These are phyloP conservation scores for Rosa persica DNA, from an alignment of 306 rosid species.

Conservation along the genomic window DNA sequence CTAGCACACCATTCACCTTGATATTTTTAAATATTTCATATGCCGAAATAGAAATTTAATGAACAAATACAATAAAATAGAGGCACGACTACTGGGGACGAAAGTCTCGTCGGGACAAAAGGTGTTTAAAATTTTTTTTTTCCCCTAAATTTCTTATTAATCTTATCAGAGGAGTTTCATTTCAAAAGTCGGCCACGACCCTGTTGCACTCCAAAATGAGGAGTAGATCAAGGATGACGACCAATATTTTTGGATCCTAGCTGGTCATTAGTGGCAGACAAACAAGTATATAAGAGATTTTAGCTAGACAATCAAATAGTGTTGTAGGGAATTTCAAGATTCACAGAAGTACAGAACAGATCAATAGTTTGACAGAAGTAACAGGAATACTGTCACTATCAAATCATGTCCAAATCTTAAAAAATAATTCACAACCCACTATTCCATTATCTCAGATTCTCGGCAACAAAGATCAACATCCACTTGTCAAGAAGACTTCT, in stretches of 20 bases:
- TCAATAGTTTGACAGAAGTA: background rate
- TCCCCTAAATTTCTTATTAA: too few species aligned
- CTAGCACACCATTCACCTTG: too few species aligned
- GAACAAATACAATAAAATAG: too few species aligned
- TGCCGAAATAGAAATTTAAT: too few species aligned
- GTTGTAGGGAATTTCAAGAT: background rate
- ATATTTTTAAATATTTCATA: too few species aligned
- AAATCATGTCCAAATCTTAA: background rate
- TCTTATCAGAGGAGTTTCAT: background rate
- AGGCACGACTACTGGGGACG: too few species aligned
- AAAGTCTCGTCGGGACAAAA: too few species aligned
- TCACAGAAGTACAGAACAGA: slow-evolving; percentile 13
- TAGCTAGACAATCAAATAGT: background rate
- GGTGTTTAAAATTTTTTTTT: too few species aligned
- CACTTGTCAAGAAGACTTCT: background rate
- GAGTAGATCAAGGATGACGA: background rate
- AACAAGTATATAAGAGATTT: background rate
- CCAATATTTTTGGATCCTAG: background rate
- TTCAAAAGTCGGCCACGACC: background rate
- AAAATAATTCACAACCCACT: background rate
- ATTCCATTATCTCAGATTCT: slow-evolving; percentile 5
- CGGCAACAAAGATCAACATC: background rate
- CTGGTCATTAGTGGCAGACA: slow-evolving; percentile 14
- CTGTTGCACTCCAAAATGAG: background rate
- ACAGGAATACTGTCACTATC: background rate